Conservation (phyloP, 345 rosid species). For the Litchi chinensis region DNA sequence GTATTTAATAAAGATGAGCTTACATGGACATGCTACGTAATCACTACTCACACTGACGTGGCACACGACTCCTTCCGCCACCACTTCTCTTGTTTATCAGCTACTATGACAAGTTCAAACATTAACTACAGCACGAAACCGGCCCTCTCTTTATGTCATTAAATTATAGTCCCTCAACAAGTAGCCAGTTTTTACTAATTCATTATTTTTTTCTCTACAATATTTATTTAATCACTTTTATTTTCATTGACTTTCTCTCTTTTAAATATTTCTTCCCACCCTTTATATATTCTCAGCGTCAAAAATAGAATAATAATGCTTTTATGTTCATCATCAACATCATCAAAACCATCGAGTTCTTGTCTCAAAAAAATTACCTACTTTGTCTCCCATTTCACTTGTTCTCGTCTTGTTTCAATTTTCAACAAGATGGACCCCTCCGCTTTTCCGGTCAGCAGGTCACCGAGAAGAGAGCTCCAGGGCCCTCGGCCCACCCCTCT, state of each 20-base stretch:
- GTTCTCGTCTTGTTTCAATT: neutral
- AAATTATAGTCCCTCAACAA: neutral
- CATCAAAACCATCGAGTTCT: neutral
- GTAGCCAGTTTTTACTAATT: constrained; percentile 4
- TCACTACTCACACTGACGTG: neutral
- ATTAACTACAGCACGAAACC: constrained; percentile 33
- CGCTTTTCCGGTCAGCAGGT: constrained; percentile 43
- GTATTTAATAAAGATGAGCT: neutral
- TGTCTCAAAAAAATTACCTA: too few species aligned
- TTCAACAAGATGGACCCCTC: constrained; percentile 40
- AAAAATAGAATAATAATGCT: constrained; percentile 22
- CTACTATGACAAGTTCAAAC: constrained; percentile 45
- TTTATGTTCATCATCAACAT: constrained; percentile 3
- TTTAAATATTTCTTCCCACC: neutral
- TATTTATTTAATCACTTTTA: neutral
- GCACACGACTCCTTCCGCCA: constrained; percentile 24
- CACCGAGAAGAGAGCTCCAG: constrained; percentile 71
- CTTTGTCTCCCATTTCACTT: neutral
- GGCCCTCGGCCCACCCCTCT: constrained; percentile 84
- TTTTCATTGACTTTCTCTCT: neutral
- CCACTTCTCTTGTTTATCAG: neutral
- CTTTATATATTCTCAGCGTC: neutral
- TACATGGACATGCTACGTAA: constrained; percentile 18
- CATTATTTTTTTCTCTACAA: neutral
- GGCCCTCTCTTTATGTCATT: constrained; percentile 15